Base-by-base conservation (phyloP, 805 yeast genomes). In the Saccharomycopsis javanensis region DNA sequence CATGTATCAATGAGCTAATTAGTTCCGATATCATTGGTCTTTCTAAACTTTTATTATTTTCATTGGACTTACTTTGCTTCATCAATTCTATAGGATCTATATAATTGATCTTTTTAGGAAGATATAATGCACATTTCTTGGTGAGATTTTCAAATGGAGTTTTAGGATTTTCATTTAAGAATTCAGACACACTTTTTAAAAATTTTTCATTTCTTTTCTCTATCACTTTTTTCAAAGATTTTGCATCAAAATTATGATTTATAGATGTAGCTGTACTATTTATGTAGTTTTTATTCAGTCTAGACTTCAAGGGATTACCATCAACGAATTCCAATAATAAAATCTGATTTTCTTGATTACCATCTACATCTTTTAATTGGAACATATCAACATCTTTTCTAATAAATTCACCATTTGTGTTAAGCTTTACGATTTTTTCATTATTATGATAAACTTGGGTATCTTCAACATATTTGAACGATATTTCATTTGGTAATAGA, bases 301-400 rank as follows among this genome's bases (percentile, higher is more conserved):
- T 79, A 62, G 72, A 80, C 64, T 73, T 78, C 64, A 72, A 62
- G 64, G 78, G 66, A 58, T 76, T 74, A 13, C 86, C 87, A 67
- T 91, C 96, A 16, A 80, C 75, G 67, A 91, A 88, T 62, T 86
- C 91, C 65, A 91, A 86, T 1, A 88, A 74, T 28, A 91, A 72
- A 7, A 87, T 64, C 61, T 84, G 90, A 20, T 76, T 73, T 0
- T 74, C 67, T 10, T 64, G 64, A 5, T 64, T 65, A 15, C 68
- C 70, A 3, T 70, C 71, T 8, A 68, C 55, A 50, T 72, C 69
- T 59, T 79, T 76, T 20, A 81, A 69, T 51, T 79, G 73, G 56
- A 74, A 79, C 45, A 79, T 72, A 65, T 80, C 85, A 10, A 72
- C 69, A 45, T 80, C 82, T 51, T 79, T 78, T 63, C 81, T 85